A percentile compares a stretch with the other conserved stretches of the same genome.
Conservation (phyloP, 2,329 filamentous ascomycete species). For the Colletotrichum noveboracense region DNA sequence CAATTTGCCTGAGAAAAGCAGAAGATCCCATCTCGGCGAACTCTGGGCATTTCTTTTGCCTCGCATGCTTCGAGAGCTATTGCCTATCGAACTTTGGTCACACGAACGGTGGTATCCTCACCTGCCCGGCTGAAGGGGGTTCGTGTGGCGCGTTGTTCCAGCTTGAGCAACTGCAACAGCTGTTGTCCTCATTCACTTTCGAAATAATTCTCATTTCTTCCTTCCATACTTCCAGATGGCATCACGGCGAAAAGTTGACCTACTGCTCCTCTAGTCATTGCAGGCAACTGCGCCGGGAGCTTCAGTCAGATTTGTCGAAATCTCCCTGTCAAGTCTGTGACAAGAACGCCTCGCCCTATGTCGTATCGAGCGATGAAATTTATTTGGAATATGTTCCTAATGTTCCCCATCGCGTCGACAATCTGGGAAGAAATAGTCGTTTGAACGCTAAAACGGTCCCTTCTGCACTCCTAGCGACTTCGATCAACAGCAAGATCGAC, state of each 20-base stretch:
- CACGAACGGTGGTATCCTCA: no score
- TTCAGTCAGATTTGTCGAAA: no score
- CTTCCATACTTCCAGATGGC: background rate
- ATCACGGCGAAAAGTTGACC: background rate
- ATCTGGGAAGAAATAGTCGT: no score
- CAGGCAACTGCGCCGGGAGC: background rate
- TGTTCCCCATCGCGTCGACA: background rate
- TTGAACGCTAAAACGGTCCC: no score
- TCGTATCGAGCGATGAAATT: background rate
- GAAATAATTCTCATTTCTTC: background rate
- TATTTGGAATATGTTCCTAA: background rate
- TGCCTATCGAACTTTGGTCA: conserved; percentile 21
- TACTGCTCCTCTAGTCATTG: background rate
- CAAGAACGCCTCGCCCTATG: background rate
- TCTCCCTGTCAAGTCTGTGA: background rate
- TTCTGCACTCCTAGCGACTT: no score
- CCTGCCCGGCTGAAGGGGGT: background rate
- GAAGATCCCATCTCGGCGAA: conserved; percentile 37
- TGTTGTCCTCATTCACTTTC: background rate
- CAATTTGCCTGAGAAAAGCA: conserved; percentile 40
- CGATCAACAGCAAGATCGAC: background rate
- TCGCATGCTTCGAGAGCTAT: conserved; percentile 41
- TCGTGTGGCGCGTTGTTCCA: background rate
- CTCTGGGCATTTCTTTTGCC: conserved; percentile 48
- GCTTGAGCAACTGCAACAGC: background rate